Percentiles rank a stretch among this genome's conserved stretches.
These are phyloP conservation scores for Stropharia rugosoannulata DNA, from an alignment of 768 basidiomycete species.

Conservation along the genomic window DNA sequence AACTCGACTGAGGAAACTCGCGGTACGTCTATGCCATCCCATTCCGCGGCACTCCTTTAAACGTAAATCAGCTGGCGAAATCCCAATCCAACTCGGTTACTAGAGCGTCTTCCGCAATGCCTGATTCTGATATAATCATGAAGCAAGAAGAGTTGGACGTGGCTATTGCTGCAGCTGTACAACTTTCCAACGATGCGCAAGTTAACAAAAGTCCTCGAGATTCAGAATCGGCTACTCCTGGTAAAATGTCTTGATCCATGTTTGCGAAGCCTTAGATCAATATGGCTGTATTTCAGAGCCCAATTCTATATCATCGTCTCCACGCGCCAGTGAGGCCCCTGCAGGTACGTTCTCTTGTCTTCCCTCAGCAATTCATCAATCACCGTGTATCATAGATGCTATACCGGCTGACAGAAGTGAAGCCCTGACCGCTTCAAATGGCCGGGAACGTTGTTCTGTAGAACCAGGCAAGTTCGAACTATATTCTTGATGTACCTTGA, in stretches of 20 bases:
- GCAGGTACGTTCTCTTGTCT: conserved; percentile 4
- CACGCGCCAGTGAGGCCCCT: neutral
- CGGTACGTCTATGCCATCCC: conserved; percentile 22
- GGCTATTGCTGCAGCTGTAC: conserved; percentile 1
- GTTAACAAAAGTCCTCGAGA: conserved; percentile 2
- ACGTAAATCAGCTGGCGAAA: conserved; percentile 12
- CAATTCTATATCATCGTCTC: neutral
- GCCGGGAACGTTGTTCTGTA: too few species aligned
- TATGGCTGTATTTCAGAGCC: neutral
- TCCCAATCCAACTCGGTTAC: conserved; percentile 6
- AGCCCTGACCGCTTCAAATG: too few species aligned
- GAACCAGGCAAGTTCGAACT: neutral
- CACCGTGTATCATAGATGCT: neutral
- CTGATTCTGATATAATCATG: neutral
- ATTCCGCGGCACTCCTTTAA: neutral
- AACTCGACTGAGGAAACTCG: conserved; percentile 30
- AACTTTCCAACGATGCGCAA: neutral
- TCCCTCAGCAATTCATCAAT: neutral
- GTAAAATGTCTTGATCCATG: neutral
- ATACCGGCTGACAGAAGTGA: too few species aligned
- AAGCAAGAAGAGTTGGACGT: conserved; percentile 16
- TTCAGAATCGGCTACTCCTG: conserved; percentile 17
- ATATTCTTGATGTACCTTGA: too few species aligned
- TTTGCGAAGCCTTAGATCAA: neutral
- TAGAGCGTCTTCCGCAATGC: conserved; percentile 4